Conservation (phyloP, 805 yeast species). For the Clavispora fructus region DNA sequence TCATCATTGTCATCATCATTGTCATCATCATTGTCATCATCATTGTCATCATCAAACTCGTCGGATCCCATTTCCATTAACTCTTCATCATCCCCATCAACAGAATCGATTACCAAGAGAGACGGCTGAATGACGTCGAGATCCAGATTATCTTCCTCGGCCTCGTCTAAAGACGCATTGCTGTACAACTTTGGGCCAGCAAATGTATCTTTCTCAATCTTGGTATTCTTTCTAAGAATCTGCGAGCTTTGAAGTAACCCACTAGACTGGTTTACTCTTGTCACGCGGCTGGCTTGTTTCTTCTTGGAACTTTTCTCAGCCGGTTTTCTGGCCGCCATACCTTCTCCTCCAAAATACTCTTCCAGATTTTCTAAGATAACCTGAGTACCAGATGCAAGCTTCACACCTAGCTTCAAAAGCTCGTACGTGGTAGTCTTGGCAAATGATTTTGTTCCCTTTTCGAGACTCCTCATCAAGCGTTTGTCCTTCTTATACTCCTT, state of each 20-base stretch:
- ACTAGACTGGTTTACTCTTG: slow-evolving; percentile 5
- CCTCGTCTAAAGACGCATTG: slow-evolving; percentile 27
- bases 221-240: slow-evolving; percentile 18
- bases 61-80: too few relatives aligned
- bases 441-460: slow-evolving; percentile 70
- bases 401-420: slow-evolving; percentile 74
- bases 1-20: slow-evolving; percentile 13
- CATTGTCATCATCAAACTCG: too few relatives aligned
- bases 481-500: slow-evolving; percentile 74
- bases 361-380: slow-evolving; percentile 75
- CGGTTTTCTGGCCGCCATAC: slow-evolving; percentile 43
- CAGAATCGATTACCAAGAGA: slow-evolving; percentile 18
- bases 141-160: slow-evolving; percentile 19
- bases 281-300: slow-evolving; percentile 4
- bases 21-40: too few relatives aligned
- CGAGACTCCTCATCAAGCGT: slow-evolving; percentile 59
- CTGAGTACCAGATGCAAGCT: slow-evolving; percentile 85
- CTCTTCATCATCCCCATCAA: not conserved
- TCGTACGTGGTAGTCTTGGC: slow-evolving; percentile 78
- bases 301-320: not conserved
- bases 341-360: slow-evolving; percentile 70
- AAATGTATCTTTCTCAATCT: slow-evolving; percentile 15
- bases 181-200: slow-evolving; percentile 24
- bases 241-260: slow-evolving; percentile 24
- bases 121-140: slow-evolving; percentile 15